Conservation (phyloP, 2,329 filamentous ascomycete species). For the Pestalotiopsis sp. region DNA sequence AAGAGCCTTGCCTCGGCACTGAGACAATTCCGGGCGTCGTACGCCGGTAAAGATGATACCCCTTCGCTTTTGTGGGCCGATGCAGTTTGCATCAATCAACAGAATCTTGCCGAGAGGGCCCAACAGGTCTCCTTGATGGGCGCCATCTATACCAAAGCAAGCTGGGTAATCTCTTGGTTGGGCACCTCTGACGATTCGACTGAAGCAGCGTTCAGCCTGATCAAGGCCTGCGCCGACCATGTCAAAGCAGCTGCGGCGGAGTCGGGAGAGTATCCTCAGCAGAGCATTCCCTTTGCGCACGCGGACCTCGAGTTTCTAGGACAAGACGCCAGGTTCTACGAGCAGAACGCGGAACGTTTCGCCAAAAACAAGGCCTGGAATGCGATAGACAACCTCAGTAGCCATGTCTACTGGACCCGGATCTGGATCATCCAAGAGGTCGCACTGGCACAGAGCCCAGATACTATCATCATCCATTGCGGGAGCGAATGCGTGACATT, state of each 20-base stretch:
- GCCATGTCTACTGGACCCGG: slow-evolving; percentile 1
- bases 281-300: not conserved
- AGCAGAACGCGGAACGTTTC: not conserved
- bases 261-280: not conserved
- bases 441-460: slow-evolving; percentile 1
- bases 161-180: not conserved
- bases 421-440: slow-evolving; percentile 17
- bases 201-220: not conserved
- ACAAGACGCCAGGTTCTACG: not conserved
- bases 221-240: not conserved
- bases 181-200: not conserved
- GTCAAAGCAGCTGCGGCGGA: not conserved
- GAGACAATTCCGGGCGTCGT: not conserved
- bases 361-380: slow-evolving; percentile 3
- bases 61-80: not conserved
- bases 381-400: slow-evolving; percentile 1
- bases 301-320: not conserved
- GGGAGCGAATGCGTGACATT: not conserved
- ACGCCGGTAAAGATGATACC: not conserved
- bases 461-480: not conserved
- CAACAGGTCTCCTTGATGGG: slow-evolving; percentile 4
- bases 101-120: not conserved
- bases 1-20: slow-evolving; percentile 1
- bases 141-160: not conserved
- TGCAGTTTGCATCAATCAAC: not conserved